Conservation (phyloP, 2,329 filamentous ascomycete genomes). For the Fusarium sp. region DNA sequence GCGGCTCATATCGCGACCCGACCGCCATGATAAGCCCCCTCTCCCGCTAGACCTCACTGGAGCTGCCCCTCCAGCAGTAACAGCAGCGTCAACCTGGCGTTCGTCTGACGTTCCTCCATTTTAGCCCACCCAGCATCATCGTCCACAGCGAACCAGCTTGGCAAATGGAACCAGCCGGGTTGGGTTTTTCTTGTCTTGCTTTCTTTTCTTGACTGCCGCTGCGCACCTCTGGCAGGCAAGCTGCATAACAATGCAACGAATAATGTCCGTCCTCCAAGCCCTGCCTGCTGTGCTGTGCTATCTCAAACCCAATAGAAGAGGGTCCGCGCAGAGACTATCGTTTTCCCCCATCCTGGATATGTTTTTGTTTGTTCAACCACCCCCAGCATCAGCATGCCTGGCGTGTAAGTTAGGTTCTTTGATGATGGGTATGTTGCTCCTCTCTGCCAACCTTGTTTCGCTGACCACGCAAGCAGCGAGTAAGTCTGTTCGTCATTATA, state of each 20-base stretch:
- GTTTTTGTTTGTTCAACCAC: background rate
- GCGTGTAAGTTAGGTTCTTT: background rate
- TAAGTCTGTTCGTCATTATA: slow-evolving; percentile 12
- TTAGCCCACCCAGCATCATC: background rate
- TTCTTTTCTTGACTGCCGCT: background rate
- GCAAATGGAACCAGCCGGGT: slow-evolving; percentile 15
- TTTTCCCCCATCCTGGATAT: background rate
- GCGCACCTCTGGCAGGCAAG: slow-evolving; percentile 22
- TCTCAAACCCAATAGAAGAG: slow-evolving; percentile 3
- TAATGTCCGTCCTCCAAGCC: slow-evolving; percentile 12
- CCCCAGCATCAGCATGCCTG: background rate
- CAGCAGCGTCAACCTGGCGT: slow-evolving; percentile 31
- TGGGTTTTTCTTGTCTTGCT: background rate
- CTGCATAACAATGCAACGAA: slow-evolving; percentile 22
- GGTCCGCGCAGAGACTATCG: background rate
- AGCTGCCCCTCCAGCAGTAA: background rate
- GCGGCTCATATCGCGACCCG: background rate
- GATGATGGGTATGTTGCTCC: background rate
- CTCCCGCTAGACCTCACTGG: background rate
- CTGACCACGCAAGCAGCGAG: background rate
- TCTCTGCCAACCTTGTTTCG: background rate
- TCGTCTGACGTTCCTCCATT: slow-evolving; percentile 27
- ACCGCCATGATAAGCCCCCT: background rate
- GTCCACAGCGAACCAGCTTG: slow-evolving; percentile 2
- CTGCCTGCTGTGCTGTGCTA: slow-evolving; percentile 6